These are phyloP conservation scores for Podila epigama DNA, from an alignment of 192 early-diverging fungal species.

Conservation along the genomic window DNA sequence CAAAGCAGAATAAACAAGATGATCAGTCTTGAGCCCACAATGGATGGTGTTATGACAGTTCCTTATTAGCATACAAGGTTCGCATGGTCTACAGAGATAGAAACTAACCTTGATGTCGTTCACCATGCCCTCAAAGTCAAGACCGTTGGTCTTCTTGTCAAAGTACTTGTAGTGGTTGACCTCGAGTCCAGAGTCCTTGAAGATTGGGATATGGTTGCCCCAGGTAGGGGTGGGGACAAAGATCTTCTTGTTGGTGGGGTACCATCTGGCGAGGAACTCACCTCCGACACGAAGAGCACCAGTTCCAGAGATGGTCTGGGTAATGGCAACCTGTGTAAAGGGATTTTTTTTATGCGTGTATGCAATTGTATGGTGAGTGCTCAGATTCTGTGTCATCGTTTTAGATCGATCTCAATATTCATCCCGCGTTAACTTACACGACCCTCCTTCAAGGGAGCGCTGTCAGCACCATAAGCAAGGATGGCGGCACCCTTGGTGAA, in stretches of 20 bases:
- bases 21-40: not conserved
- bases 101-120: slow-evolving; percentile 84
- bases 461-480: slow-evolving; percentile 87
- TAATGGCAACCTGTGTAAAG: slow-evolving; percentile 76
- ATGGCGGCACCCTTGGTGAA: slow-evolving; percentile 85
- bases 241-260: slow-evolving; percentile 83
- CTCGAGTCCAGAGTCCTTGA: slow-evolving; percentile 88
- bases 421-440: slow-evolving; percentile 68
- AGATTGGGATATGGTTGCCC: slow-evolving; percentile 97
- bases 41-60: not conserved
- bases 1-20: not conserved
- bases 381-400: slow-evolving; percentile 10
- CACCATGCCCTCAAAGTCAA: slow-evolving; percentile 92
- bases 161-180: slow-evolving; percentile 94
- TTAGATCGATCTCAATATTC: no score
- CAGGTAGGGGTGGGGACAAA: slow-evolving; percentile 94
- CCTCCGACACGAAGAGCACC: slow-evolving; percentile 95
- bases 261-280: slow-evolving; percentile 84
- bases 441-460: slow-evolving; percentile 68
- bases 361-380: no score
- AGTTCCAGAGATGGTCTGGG: slow-evolving; percentile 98
- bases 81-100: no score
- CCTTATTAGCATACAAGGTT: no score
- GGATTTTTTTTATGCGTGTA: no score
- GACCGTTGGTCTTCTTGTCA: slow-evolving; percentile 90